Percentiles rank a stretch among this genome's conserved stretches.
Conservation (phyloP, 2,329 filamentous ascomycete genomes). For the Fonsecaea monophora region DNA sequence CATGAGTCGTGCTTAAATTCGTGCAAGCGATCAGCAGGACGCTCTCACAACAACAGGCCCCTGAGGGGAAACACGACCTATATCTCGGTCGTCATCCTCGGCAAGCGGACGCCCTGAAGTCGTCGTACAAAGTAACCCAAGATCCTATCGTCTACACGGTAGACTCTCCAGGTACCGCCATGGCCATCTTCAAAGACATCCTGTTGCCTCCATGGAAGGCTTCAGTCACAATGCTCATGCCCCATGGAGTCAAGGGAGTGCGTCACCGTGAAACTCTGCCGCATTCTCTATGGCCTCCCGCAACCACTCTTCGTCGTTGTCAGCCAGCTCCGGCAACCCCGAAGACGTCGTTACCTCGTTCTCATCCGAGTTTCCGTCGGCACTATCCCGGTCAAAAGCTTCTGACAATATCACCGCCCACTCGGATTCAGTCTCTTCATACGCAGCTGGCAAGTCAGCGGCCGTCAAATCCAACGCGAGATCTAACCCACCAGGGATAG, state of each 20-base stretch:
- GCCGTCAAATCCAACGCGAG: background rate
- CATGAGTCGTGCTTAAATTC: too few species aligned
- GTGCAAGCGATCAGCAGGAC: too few species aligned
- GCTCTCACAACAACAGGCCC: too few species aligned
- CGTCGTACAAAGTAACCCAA: too few species aligned
- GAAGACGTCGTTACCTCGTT: background rate
- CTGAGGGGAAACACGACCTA: too few species aligned
- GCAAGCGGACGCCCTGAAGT: too few species aligned
- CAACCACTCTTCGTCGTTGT: slow-evolving; percentile 9
- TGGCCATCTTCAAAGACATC: too few species aligned
- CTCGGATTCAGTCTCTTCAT: background rate
- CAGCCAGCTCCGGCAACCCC: background rate
- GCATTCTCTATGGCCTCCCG: background rate
- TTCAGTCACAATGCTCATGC: background rate
- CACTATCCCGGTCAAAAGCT: background rate
- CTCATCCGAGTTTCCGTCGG: background rate
- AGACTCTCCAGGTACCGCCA: too few species aligned
- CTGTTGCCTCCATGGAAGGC: background rate
- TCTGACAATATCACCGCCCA: background rate
- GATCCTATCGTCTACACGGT: too few species aligned
- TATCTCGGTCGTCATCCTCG: too few species aligned
- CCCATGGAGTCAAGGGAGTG: background rate
- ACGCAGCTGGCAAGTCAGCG: background rate
- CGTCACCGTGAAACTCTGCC: background rate
- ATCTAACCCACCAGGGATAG: background rate